phyloP scores from a whole-genome alignment of 805 yeast genomes.

The Citeromyces nyonsensis region DNA sequence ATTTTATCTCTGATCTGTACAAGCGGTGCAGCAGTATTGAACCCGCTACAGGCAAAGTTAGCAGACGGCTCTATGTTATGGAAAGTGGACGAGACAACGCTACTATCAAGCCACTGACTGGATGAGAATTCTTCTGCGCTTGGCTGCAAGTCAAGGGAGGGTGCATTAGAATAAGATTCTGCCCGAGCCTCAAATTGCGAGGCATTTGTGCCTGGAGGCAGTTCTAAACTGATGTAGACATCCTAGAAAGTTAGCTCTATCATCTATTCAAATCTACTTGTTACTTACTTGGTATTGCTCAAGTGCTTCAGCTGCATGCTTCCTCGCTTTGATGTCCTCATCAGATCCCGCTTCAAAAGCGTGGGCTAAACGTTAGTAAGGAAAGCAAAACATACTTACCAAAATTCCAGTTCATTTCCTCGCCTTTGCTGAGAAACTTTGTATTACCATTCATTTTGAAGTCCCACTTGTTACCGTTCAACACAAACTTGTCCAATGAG shows the following conservation, averaged over 20 bases:
- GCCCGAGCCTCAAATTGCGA: too few relatives aligned
- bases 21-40: conserved; percentile 37
- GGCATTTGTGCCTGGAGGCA: conserved; percentile 6
- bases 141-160: too few relatives aligned
- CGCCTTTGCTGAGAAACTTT: conserved; percentile 58
- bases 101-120: too few relatives aligned
- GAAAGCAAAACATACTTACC: conserved; percentile 15
- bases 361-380: conserved; percentile 6
- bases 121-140: too few relatives aligned
- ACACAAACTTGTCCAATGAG: conserved; percentile 52
- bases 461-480: conserved; percentile 31
- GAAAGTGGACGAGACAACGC: too few relatives aligned
- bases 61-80: conserved; percentile 3
- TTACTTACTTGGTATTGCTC: neutral
- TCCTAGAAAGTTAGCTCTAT: conserved; percentile 6
- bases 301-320: conserved; percentile 4
- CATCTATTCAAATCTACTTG: neutral
- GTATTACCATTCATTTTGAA: conserved; percentile 59
- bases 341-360: conserved; percentile 83
- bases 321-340: conserved; percentile 59
- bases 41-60: conserved; percentile 35
- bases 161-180: too few relatives aligned
- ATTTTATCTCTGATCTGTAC: conserved; percentile 41
- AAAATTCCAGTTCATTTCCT: conserved; percentile 92
- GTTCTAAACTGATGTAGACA: conserved; percentile 11